phyloP scores from a whole-genome alignment of 495 filamentous ascomycete genomes.

The Penicillium verhagenii region DNA sequence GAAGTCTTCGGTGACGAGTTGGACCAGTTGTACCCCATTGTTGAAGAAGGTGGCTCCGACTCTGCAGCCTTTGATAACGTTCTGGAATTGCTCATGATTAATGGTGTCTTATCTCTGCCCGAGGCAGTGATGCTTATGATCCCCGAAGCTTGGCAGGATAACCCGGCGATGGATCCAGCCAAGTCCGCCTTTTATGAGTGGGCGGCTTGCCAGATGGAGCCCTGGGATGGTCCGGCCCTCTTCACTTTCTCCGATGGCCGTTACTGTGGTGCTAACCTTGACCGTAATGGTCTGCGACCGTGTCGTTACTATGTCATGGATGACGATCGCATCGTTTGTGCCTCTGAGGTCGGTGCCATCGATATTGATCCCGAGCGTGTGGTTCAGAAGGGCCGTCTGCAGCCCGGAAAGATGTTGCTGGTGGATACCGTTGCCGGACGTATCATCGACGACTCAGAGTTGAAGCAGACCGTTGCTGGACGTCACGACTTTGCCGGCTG shows the following conservation, averaged over 20 bases:
- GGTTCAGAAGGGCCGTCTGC: conserved; percentile 90
- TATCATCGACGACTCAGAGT: conserved; percentile 92
- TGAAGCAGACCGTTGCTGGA: conserved; percentile 84
- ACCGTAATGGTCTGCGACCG: conserved; percentile 93
- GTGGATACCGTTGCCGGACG: conserved; percentile 94
- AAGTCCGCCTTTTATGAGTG: conserved; percentile 99
- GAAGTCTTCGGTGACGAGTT: conserved; percentile 92
- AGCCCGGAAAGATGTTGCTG: conserved; percentile 96
- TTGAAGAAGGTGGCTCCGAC: conserved; percentile 97
- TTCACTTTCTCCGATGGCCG: conserved; percentile 98
- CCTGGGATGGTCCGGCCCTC: conserved; percentile 96
- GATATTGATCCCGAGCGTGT: conserved; percentile 86
- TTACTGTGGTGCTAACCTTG: conserved; percentile 98
- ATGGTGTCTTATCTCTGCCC: conserved; percentile 93
- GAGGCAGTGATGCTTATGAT: conserved; percentile 99
- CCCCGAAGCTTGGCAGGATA: conserved; percentile 98
- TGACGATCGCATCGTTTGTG: conserved; percentile 97
- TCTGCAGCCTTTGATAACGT: conserved; percentile 99
- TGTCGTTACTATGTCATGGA: conserved; percentile 99
- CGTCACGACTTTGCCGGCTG: conserved; percentile 85
- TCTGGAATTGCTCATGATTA: conserved; percentile 90
- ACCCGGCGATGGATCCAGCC: conserved; percentile 84
- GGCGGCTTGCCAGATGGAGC: conserved; percentile 99
- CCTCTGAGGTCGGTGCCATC: conserved; percentile 96
- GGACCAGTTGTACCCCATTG: conserved; percentile 87